These are phyloP conservation scores for Quambalaria eucalypti DNA, from an alignment of 1,284 basidiomycete species.

Conservation along the genomic window DNA sequence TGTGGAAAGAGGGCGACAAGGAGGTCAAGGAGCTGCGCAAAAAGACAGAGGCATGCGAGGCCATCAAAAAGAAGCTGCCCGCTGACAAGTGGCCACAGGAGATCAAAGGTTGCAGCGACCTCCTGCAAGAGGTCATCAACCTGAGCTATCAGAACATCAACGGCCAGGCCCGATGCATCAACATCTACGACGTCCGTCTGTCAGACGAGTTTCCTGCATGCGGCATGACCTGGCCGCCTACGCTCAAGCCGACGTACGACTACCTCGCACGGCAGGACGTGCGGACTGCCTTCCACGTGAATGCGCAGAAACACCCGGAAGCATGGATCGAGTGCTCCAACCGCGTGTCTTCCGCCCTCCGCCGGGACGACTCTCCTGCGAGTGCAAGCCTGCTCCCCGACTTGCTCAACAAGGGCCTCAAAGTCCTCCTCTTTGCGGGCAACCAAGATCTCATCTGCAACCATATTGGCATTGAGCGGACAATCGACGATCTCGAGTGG, in stretches of 20 bases:
- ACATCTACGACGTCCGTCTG: slow-evolving; percentile 87
- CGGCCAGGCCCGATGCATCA: slow-evolving; percentile 62
- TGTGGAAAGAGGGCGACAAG: slow-evolving; percentile 54
- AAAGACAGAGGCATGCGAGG: background rate
- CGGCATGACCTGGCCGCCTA: slow-evolving; percentile 98
- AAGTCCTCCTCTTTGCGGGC: slow-evolving; percentile 83
- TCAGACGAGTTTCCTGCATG: slow-evolving; percentile 78
- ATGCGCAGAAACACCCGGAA: slow-evolving; percentile 57
- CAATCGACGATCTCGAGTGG: slow-evolving; percentile 78
- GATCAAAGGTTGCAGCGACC: slow-evolving; percentile 58
- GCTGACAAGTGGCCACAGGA: slow-evolving; percentile 54
- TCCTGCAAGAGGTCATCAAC: slow-evolving; percentile 59
- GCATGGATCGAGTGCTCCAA: slow-evolving; percentile 82
- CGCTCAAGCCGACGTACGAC: slow-evolving; percentile 64
- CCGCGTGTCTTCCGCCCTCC: slow-evolving; percentile 61
- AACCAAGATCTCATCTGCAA: slow-evolving; percentile 89
- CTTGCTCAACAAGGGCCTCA: slow-evolving; percentile 60
- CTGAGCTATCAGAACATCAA: slow-evolving; percentile 48
- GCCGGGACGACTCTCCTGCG: slow-evolving; percentile 55
- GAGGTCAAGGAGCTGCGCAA: background rate
- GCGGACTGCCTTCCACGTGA: slow-evolving; percentile 70
- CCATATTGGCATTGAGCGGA: slow-evolving; percentile 76
- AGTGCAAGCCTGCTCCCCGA: slow-evolving; percentile 69
- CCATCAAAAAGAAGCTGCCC: slow-evolving; percentile 3
- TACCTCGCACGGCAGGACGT: slow-evolving; percentile 81